A percentile compares a stretch with the other conserved stretches of the same genome.
Evolutionary conservation across 164 flowering plant species (phyloP).

Genomic region (Buxus sempervirens): DNA sequence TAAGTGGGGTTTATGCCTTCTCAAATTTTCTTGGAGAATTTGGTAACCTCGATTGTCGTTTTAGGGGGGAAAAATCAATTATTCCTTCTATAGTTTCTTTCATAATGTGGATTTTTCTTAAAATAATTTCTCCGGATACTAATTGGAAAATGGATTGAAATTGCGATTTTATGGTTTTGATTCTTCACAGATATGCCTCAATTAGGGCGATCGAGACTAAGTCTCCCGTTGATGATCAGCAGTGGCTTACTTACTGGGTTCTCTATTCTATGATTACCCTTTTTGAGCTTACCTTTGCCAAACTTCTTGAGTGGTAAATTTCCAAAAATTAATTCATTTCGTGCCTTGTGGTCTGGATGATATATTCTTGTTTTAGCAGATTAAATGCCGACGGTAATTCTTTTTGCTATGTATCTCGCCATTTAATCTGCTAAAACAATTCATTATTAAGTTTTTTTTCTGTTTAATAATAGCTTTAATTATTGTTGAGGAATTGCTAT

Average conservation of each 20-base stretch:
- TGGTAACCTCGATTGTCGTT: not conserved
- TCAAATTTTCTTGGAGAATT: not conserved
- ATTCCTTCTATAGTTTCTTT: not conserved
- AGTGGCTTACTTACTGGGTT: constrained; percentile 92
- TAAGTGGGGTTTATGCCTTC: constrained; percentile 32
- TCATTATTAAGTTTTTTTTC: no score
- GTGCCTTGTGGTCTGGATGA: not conserved
- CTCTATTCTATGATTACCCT: constrained; percentile 79
- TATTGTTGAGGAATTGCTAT: not conserved
- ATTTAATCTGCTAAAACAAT: no score
- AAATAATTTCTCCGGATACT: not conserved
- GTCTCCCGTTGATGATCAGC: constrained; percentile 70
- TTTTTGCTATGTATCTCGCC: no score
- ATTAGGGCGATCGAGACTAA: constrained; percentile 78
- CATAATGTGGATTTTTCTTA: constrained; percentile 2
- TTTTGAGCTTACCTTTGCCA: constrained; percentile 78
- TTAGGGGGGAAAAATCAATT: not conserved
- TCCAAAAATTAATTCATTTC: not conserved
- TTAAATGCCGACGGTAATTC: no score
- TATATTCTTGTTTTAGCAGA: no score
- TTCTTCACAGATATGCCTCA: constrained; percentile 68
- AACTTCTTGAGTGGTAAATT: constrained; percentile 66
- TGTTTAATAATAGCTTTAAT: no score
- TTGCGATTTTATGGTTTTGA: not conserved
- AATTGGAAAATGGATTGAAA: not conserved